Conservation (phyloP, 208 protist genomes). For the Trypanosoma brucei region DNA sequence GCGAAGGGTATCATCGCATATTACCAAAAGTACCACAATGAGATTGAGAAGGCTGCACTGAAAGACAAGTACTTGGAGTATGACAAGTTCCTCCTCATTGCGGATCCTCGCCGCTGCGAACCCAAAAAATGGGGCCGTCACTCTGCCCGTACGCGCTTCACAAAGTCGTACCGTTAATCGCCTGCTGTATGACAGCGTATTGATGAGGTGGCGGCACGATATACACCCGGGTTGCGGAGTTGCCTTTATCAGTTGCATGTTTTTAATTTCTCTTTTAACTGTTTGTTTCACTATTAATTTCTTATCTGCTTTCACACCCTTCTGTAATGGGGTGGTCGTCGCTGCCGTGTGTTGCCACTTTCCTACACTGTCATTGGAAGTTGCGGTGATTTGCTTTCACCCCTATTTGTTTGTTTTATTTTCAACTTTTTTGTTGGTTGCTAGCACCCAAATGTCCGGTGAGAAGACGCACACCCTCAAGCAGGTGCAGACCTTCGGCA, state of each 20-base stretch:
- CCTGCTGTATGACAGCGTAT: background rate
- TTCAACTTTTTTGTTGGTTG: background rate
- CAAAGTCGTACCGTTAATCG: slow-evolving; percentile 73
- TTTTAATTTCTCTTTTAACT: too few species aligned
- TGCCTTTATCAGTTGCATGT: too few species aligned
- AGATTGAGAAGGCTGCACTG: slow-evolving; percentile 96
- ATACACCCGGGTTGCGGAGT: too few species aligned
- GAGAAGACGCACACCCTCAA: slow-evolving; percentile 59
- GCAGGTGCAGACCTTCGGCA: slow-evolving; percentile 93
- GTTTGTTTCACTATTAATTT: too few species aligned
- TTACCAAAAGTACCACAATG: slow-evolving; percentile 98
- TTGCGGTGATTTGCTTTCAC: too few species aligned
- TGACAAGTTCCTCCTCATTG: slow-evolving; percentile 99
- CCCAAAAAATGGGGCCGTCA: slow-evolving; percentile 99
- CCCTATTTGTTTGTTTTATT: slow-evolving; percentile 5
- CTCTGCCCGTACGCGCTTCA: slow-evolving; percentile 98
- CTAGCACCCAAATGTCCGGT: slow-evolving; percentile 41
- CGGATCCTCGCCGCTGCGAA: slow-evolving; percentile 99
- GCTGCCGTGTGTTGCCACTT: too few species aligned
- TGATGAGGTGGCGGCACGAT: background rate
- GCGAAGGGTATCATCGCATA: slow-evolving; percentile 98
- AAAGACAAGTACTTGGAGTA: slow-evolving; percentile 96
- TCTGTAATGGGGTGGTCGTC: too few species aligned
- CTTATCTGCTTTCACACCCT: too few species aligned
- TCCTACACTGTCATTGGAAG: too few species aligned